A percentile compares a stretch with the other conserved stretches of the same genome.
These are phyloP conservation scores for Ustilago vetiveriae DNA, from an alignment of 1,284 basidiomycete genomes.

Conservation along the genomic window DNA sequence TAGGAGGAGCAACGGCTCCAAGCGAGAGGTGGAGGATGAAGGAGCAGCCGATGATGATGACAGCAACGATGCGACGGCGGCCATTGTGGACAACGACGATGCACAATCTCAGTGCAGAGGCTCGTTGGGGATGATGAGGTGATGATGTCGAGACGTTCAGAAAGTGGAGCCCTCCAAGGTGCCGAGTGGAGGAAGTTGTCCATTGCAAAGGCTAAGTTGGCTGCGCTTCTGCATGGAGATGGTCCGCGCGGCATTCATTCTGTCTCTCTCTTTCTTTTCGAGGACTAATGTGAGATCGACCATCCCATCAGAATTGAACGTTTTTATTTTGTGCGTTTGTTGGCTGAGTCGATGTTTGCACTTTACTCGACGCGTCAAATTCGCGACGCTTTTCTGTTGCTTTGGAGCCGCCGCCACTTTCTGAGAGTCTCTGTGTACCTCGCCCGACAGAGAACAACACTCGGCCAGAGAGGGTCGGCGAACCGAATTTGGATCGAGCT, in stretches of 20 bases:
- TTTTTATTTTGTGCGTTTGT: not conserved
- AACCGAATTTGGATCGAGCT: not conserved
- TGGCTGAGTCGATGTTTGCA: constrained; percentile 27
- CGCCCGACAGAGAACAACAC: constrained; percentile 35
- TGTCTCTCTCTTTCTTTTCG: no score
- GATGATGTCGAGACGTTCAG: no score
- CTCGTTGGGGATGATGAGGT: no score
- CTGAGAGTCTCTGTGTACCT: no score
- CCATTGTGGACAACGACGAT: constrained; percentile 11
- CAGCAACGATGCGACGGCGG: constrained; percentile 21
- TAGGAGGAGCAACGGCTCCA: constrained; percentile 85
- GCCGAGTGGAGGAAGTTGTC: not conserved
- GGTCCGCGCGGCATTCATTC: not conserved
- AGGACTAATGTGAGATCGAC: not conserved
- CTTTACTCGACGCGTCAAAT: constrained; percentile 42
- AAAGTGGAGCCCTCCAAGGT: no score
- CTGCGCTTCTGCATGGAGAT: not conserved
- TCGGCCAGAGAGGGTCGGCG: not conserved
- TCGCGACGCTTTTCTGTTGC: not conserved
- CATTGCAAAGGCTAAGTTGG: not conserved
- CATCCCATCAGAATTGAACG: not conserved
- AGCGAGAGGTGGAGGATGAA: constrained; percentile 45
- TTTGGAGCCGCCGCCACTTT: constrained; percentile 15
- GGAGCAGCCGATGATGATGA: constrained; percentile 16
- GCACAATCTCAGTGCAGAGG: not conserved